Evolutionary conservation across 2,329 filamentous ascomycete genomes (phyloP).

Genomic region (Aspergillus novofumigatus): DNA sequence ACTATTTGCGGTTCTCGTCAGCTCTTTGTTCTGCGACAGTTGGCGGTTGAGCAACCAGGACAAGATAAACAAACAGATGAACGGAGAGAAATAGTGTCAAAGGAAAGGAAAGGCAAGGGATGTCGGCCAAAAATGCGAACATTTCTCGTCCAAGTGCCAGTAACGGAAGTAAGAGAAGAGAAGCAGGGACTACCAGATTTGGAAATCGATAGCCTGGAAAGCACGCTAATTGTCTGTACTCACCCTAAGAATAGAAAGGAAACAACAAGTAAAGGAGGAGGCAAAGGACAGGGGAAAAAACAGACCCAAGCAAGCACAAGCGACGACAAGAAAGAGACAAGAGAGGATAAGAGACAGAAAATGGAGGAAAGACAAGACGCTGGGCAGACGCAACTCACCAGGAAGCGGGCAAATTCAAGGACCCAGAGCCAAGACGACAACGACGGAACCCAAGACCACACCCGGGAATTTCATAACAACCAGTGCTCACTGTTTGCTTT

Average conservation of each 20-base stretch:
- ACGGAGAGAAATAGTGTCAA: neutral
- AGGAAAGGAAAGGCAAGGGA: neutral
- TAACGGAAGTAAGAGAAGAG: neutral
- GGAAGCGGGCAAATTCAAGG: slow-evolving; percentile 11
- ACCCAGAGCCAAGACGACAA: slow-evolving; percentile 12
- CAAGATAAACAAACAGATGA: neutral
- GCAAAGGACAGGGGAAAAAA: slow-evolving; percentile 5
- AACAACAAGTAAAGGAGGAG: slow-evolving; percentile 2
- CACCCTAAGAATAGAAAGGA: neutral
- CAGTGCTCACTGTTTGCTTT: neutral
- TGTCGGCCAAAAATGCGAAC: neutral
- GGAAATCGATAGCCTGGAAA: neutral
- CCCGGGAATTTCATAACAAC: neutral
- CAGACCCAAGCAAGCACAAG: slow-evolving; percentile 4
- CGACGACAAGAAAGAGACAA: slow-evolving; percentile 9
- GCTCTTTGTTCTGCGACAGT: neutral
- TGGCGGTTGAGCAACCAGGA: neutral
- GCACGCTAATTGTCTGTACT: neutral
- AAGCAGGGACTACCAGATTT: neutral
- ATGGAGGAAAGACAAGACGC: slow-evolving; percentile 8
- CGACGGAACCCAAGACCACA: slow-evolving; percentile 2
- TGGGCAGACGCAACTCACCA: slow-evolving; percentile 12
- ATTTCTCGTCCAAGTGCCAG: neutral
- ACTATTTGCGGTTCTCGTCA: neutral
- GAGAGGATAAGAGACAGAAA: slow-evolving; percentile 6